Base-by-base conservation (phyloP, 2,329 filamentous ascomycete genomes). In the Fusarium sp. region DNA sequence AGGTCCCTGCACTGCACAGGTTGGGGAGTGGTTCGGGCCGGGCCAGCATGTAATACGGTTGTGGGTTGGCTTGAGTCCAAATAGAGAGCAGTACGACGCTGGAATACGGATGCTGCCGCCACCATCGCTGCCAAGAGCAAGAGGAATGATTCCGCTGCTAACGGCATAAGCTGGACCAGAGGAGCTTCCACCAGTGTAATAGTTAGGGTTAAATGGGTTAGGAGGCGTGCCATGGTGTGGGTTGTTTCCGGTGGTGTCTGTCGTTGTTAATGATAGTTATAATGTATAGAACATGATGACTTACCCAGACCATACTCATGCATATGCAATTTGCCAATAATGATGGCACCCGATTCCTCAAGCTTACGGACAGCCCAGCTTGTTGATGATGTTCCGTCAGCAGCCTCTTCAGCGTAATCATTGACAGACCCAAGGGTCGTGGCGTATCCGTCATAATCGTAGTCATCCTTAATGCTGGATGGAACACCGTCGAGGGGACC, bases 141-240 rank as follows among this genome's bases (percentile, higher is more conserved):
- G 89, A 1, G 94, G 93, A 1, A 94, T 86, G 3, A 95, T 86
- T 0, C 94, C 93, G 7, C 90, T 84, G 2, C 87, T 86, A n/a
- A 95, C 91, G 12, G 90, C 91, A 78, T 94, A 95, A 0, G 87
- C 93, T 6, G 90, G 90, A 2, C 94, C 94, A 3, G 93, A 93
- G 0, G 93, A 95, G 7, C 91, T 94, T 15, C 94, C 94, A 58
- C 94, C 94, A 4, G 91, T 90, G 81, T 97, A 97, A 84, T 94
- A 96, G 4, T 85, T 80, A 0, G 84, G 80, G 79, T 95, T 94
- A 81, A 94, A 91, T 0, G 94, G 94, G 77, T 97, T 97, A 15
- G 87, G 86, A 0, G 94, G 94, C 0, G 94, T 96, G 54, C 93
- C 93, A 74, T 89, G 88, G 64, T 87, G 89, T 5, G 91, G 90